These are phyloP conservation scores for Apiotrichum montevideense DNA, from an alignment of 1,284 basidiomycete species.

Conservation along the genomic window DNA sequence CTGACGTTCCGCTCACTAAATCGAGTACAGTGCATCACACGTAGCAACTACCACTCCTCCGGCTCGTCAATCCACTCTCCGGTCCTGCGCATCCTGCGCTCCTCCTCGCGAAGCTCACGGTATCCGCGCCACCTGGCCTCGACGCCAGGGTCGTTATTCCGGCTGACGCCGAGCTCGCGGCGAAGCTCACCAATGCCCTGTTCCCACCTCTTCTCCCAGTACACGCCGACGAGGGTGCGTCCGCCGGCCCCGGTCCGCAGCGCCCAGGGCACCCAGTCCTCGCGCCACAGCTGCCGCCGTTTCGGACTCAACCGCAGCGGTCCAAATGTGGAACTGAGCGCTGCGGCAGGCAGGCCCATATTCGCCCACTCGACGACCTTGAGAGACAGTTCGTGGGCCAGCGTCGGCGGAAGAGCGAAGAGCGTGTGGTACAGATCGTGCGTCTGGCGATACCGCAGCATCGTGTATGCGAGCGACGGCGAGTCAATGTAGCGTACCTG, in stretches of 20 bases:
- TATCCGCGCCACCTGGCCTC: constrained; percentile 47
- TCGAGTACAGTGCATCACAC: too few species aligned
- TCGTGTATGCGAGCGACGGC: constrained; percentile 88
- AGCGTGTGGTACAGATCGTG: constrained; percentile 95
- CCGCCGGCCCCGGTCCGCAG: constrained; percentile 67
- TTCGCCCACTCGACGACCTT: constrained; percentile 95
- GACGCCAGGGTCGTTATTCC: constrained; percentile 30
- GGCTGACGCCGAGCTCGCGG: constrained; percentile 65
- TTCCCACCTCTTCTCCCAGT: constrained; percentile 94
- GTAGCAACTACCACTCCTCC: constrained; percentile 37
- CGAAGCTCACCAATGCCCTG: constrained; percentile 74
- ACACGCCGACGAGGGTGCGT: constrained; percentile 75
- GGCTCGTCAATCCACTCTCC: constrained; percentile 47
- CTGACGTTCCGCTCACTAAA: too few species aligned
- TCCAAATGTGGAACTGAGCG: constrained; percentile 70
- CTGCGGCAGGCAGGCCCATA: constrained; percentile 82
- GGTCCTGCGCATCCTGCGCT: constrained; percentile 37
- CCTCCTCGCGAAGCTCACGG: constrained; percentile 42
- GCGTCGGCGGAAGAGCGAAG: constrained; percentile 76
- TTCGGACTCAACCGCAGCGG: constrained; percentile 44
- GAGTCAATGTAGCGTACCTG: constrained; percentile 92
- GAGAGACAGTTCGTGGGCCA: constrained; percentile 88
- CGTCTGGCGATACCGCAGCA: constrained; percentile 96
- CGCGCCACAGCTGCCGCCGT: constrained; percentile 34
- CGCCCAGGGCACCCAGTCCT: constrained; percentile 86